Evolutionary conservation across 2,329 filamentous ascomycete species (phyloP).

Genomic region (Epicoccum nigrum): DNA sequence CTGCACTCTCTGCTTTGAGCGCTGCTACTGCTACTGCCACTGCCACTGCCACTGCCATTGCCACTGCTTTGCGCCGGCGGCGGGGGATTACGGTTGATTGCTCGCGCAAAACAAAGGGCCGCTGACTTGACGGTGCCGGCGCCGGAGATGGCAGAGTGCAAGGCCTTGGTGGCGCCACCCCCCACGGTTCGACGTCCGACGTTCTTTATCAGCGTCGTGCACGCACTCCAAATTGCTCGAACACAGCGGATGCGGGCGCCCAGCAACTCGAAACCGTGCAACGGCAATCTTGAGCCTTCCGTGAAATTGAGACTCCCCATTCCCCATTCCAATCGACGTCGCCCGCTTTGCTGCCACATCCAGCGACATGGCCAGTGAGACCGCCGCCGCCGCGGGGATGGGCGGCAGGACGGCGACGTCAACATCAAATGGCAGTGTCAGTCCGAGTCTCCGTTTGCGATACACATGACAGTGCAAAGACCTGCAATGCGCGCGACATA

Average conservation of each 20-base stretch:
- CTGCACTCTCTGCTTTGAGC: no score
- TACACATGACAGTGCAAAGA: background rate
- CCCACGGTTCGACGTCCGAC: slow-evolving; percentile 13
- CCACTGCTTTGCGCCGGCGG: background rate
- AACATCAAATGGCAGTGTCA: slow-evolving; percentile 7
- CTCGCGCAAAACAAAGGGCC: slow-evolving; percentile 20
- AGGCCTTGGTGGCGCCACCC: slow-evolving; percentile 7
- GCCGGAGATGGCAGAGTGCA: slow-evolving; percentile 10
- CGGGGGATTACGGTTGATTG: background rate
- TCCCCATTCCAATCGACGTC: slow-evolving; percentile 18
- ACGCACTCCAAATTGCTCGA: slow-evolving; percentile 22
- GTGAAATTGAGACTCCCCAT: no score
- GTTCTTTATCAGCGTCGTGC: slow-evolving; percentile 23
- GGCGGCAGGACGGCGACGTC: slow-evolving; percentile 3
- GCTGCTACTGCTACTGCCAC: no score
- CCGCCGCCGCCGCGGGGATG: slow-evolving; percentile 1
- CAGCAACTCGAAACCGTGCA: slow-evolving; percentile 35
- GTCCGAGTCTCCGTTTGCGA: background rate
- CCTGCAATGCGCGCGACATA: background rate
- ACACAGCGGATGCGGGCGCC: slow-evolving; percentile 30
- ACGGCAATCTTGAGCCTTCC: no score
- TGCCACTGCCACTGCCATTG: no score
- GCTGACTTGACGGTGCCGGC: slow-evolving; percentile 16
- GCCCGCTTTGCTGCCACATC: no score
- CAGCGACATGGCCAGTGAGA: slow-evolving; percentile 19